Evolutionary conservation across 1,284 basidiomycete species (phyloP).

Genomic region (Entoloma clypeatum): DNA sequence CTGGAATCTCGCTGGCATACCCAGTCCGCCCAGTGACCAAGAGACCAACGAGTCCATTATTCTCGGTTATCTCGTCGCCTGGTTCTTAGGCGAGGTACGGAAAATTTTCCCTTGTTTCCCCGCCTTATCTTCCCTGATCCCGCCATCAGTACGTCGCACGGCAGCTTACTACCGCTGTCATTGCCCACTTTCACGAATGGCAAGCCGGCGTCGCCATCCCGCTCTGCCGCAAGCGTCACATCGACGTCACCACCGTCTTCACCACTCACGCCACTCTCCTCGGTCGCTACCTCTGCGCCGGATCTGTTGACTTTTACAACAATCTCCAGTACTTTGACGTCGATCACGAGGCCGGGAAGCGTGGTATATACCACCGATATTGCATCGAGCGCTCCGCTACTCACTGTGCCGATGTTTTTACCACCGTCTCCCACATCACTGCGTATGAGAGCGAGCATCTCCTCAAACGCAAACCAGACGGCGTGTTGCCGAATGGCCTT

Average conservation of each 20-base stretch:
- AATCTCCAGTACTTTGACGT: slow-evolving; percentile 99
- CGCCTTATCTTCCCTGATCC: slow-evolving; percentile 16
- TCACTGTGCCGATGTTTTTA: slow-evolving; percentile 97
- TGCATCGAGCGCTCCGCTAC: slow-evolving; percentile 95
- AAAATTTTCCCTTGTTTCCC: slow-evolving; percentile 15
- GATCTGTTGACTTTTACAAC: slow-evolving; percentile 98
- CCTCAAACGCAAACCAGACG: slow-evolving; percentile 96
- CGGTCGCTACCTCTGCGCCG: slow-evolving; percentile 96
- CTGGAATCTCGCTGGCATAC: slow-evolving; percentile 97
- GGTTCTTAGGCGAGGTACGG: slow-evolving; percentile 95
- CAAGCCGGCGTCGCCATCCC: slow-evolving; percentile 97
- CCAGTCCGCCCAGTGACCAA: slow-evolving; percentile 91
- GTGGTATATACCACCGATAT: slow-evolving; percentile 90
- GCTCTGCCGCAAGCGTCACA: slow-evolving; percentile 91
- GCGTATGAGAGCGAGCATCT: slow-evolving; percentile 96
- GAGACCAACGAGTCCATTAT: slow-evolving; percentile 99
- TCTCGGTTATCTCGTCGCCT: slow-evolving; percentile 99
- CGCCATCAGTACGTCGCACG: slow-evolving; percentile 68
- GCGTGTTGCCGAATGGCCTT: slow-evolving; percentile 96
- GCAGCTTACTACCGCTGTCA: slow-evolving; percentile 79
- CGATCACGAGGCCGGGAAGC: slow-evolving; percentile 97
- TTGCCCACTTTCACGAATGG: slow-evolving; percentile 99
- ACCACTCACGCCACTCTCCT: slow-evolving; percentile 99
- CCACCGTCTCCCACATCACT: slow-evolving; percentile 96
- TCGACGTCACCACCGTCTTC: slow-evolving; percentile 97